Conservation (phyloP, 768 basidiomycete genomes). For the Boletus subcaerulescens region DNA sequence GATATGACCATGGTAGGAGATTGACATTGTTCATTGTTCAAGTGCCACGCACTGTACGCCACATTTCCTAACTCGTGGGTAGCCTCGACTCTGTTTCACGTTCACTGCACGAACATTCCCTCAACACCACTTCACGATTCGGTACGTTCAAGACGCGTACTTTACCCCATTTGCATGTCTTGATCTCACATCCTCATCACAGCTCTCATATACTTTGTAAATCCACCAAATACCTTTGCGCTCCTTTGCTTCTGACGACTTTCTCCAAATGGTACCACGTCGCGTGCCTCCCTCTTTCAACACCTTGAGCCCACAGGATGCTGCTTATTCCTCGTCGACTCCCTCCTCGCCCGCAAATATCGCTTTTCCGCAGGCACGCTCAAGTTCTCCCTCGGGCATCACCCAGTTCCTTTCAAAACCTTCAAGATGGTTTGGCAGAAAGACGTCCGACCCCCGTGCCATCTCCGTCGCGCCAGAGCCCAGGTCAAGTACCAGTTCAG, state of each 20-base stretch:
- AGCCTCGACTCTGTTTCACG: slow-evolving; percentile 16
- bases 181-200: not conserved
- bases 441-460: slow-evolving; percentile 51
- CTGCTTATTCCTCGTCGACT: slow-evolving; percentile 15
- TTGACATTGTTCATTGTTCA: too few relatives aligned
- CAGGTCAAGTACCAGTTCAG: slow-evolving; percentile 46
- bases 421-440: slow-evolving; percentile 69
- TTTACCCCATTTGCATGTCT: not conserved
- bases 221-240: slow-evolving; percentile 9
- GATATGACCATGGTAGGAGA: too few relatives aligned
- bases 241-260: slow-evolving; percentile 4
- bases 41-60: slow-evolving; percentile 5
- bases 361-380: slow-evolving; percentile 46
- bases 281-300: slow-evolving; percentile 41
- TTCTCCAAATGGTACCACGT: slow-evolving; percentile 46
- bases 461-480: slow-evolving; percentile 42
- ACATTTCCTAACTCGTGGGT: slow-evolving; percentile 23
- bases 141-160: slow-evolving; percentile 15
- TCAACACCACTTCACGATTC: not conserved
- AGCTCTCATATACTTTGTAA: not conserved
- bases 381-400: slow-evolving; percentile 62
- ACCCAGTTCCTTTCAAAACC: slow-evolving; percentile 65
- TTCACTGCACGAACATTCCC: slow-evolving; percentile 14
- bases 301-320: slow-evolving; percentile 39
- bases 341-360: slow-evolving; percentile 36